A percentile compares a stretch with the other conserved stretches of the same genome.
Evolutionary conservation across 2,329 filamentous ascomycete genomes (phyloP).

Genomic region (Nothopassalora personata): DNA sequence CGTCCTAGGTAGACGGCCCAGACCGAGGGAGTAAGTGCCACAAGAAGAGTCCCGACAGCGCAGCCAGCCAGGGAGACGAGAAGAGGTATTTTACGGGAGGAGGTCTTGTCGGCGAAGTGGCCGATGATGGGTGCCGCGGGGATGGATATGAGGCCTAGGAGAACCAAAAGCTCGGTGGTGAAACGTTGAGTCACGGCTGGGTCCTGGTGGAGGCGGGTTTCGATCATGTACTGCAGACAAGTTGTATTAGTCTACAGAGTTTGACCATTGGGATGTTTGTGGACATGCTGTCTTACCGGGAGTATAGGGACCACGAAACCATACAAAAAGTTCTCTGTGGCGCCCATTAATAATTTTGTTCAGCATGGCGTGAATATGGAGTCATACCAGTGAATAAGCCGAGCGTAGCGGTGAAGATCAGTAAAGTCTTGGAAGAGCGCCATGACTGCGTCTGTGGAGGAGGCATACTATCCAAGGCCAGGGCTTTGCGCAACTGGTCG

Average conservation of each 20-base stretch:
- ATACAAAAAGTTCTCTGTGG: slow-evolving; percentile 19
- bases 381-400: slow-evolving; percentile 17
- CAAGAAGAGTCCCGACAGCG: slow-evolving; percentile 12
- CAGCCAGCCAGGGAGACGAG: slow-evolving; percentile 12
- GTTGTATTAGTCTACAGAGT: too few species aligned
- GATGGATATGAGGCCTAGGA: slow-evolving; percentile 42
- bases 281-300: background rate
- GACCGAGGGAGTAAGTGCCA: slow-evolving; percentile 8
- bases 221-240: slow-evolving; percentile 12
- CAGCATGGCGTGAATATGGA: background rate
- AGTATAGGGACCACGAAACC: slow-evolving; percentile 18
- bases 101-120: slow-evolving; percentile 14
- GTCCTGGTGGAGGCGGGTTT: slow-evolving; percentile 10
- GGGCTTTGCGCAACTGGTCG: background rate
- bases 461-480: background rate
- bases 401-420: slow-evolving; percentile 16
- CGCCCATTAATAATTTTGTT: background rate
- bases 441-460: slow-evolving; percentile 4
- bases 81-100: slow-evolving; percentile 14
- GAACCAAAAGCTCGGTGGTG: slow-evolving; percentile 12
- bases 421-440: slow-evolving; percentile 12
- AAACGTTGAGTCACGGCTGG: slow-evolving; percentile 13
- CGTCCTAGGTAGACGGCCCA: slow-evolving; percentile 14
- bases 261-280: too few species aligned
- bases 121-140: slow-evolving; percentile 27